Percentiles rank a stretch among this genome's conserved stretches.
Evolutionary conservation across 768 basidiomycete genomes (phyloP).

Genomic region (Lentinula boryana): DNA sequence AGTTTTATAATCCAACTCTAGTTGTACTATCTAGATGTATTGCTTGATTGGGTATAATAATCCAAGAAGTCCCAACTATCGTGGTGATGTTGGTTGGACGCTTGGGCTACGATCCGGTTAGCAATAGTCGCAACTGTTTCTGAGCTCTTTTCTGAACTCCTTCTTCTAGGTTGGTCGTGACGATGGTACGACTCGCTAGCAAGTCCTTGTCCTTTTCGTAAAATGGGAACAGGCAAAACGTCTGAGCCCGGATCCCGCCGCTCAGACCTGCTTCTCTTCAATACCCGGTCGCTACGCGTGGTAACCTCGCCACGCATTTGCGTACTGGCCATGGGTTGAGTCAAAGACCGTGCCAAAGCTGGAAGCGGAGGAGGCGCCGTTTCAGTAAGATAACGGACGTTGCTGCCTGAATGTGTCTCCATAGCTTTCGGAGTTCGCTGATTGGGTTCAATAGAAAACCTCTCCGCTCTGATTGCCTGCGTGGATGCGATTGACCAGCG

Average conservation of each 20-base stretch:
- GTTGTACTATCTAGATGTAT: too few relatives aligned
- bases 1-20: too few relatives aligned
- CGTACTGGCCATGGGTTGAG: neutral
- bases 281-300: neutral
- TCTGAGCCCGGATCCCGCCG: neutral
- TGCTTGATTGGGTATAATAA: neutral
- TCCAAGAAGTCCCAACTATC: conserved; percentile 2
- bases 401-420: neutral
- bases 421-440: neutral
- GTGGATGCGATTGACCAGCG: conserved; percentile 3
- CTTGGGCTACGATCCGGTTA: neutral
- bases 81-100: neutral
- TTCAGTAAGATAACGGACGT: neutral
- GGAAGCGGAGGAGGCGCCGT: neutral
- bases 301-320: neutral
- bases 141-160: neutral
- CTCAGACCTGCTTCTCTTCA: neutral
- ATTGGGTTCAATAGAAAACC: neutral
- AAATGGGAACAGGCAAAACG: neutral
- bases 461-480: neutral
- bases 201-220: neutral
- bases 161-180: neutral
- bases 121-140: neutral
- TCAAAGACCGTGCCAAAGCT: neutral
- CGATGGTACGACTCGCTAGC: neutral